Base-by-base conservation (phyloP, 2,329 filamentous ascomycete species). In the Blumeriella jaapii region DNA sequence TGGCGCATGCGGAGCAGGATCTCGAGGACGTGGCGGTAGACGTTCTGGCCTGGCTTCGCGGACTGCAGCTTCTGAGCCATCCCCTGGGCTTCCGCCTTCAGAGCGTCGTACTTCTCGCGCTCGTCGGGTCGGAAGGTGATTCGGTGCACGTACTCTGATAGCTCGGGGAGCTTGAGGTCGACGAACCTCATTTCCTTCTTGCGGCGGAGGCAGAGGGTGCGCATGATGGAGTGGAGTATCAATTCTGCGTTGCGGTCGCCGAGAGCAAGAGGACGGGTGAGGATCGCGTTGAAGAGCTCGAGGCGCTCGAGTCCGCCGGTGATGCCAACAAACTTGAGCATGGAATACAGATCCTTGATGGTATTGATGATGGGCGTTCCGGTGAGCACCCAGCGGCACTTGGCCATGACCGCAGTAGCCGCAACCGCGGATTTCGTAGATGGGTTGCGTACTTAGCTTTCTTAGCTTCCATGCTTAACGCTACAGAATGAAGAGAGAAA, bases 171-270 rank as follows among this genome's bases (percentile, higher is more conserved):
- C 42, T 76, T 80, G 13, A 93, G 63, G 46, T 93, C 83, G 34
- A 94, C 71, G 51, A 93, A 93, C 4, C 69, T 69, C 85, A 94
- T 93, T 37, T 89, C 78, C 55, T 94, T 94, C 57, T 77, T 80
- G 23, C 86, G 74, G 23, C 86, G 73, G 14, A 94, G 65, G 49
- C 82, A 91, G 29, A 93, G 69, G 12, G 81, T 76, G n/a, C 68
- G 67, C 74, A 93, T 87, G 28, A 93, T 66, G 4, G 74, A 69
- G 51, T 89, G 81, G 3, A 93, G 66, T 3, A 89, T 61, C 8
- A 68, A 58, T 30, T 74, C 75, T 9, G 76, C 78, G 20, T 66
- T 61, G 1, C 60, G 55, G 11, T 76, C 67, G 1, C 72, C 74
- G 5, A 56, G 52, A 34, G 68, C 69, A 6, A 93, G 64, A 3